Conservation (phyloP, 2,329 filamentous ascomycete genomes). For the Erysiphe pulchra region DNA sequence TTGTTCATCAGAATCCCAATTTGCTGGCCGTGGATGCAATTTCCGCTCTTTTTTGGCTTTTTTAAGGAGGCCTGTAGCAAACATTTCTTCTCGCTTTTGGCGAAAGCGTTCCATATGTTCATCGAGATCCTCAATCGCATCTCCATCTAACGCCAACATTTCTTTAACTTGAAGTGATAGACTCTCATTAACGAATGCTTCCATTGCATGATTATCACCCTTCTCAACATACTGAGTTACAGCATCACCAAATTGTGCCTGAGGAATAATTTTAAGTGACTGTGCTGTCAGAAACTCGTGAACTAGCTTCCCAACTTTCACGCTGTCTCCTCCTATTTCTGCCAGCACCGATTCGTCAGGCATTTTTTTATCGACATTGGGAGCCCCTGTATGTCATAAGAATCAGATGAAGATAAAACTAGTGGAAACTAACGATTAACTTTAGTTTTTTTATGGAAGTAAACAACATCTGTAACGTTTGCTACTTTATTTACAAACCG, state of each 20-base stretch:
- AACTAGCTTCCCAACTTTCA: constrained; percentile 77
- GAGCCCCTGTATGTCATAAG: constrained; percentile 13
- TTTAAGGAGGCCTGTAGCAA: constrained; percentile 35
- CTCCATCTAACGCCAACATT: constrained; percentile 38
- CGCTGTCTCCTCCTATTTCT: constrained; percentile 37
- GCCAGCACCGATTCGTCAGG: constrained; percentile 38
- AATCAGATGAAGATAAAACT: not conserved
- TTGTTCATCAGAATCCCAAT: constrained; percentile 77
- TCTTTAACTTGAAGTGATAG: constrained; percentile 44
- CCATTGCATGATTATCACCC: constrained; percentile 81
- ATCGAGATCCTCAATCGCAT: constrained; percentile 41
- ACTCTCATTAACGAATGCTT: constrained; percentile 50
- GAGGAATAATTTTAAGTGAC: constrained; percentile 74
- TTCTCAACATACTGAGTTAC: constrained; percentile 86
- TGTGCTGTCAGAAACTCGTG: constrained; percentile 69
- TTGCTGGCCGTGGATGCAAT: constrained; percentile 49
- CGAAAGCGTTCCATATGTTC: constrained; percentile 41
- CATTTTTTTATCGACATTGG: constrained; percentile 25
- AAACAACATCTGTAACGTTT: constrained; percentile 80
- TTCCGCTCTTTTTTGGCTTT: constrained; percentile 21
- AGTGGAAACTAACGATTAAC: constrained; percentile 17
- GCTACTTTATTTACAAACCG: constrained; percentile 76
- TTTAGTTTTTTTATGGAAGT: constrained; percentile 75
- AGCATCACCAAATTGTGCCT: constrained; percentile 79
- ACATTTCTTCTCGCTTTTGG: constrained; percentile 42